Evolutionary conservation across 2,329 filamentous ascomycete species (phyloP), one percentile per base, ranked within the genome.

Genomic region (Capronia coronata): DNA sequence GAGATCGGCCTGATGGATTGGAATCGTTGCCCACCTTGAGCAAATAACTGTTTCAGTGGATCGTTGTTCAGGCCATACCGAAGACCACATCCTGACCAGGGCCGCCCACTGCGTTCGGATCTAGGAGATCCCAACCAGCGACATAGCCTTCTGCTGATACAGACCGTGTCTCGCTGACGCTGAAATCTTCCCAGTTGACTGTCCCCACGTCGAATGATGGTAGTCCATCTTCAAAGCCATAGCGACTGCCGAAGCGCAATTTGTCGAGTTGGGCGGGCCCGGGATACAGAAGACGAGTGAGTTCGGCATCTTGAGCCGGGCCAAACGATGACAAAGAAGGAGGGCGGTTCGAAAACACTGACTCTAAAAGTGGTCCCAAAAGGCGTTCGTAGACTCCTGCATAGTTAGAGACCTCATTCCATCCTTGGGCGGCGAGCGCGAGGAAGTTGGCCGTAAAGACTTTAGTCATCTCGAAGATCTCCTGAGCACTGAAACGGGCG

Each of bases 381-480:
- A 66, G 56, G 19, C 60, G 49, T 47, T 62, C 60, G 35, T 61
- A 62, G 3, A 61, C 53, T 6, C 59, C 58, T 1, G 49, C 64
- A 34, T 64, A 66, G 25, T 63, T 61, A 9, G 57, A 57, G 1
- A 66, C 62, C 43, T 65, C 63, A 37, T 63, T 61, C 63, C 63
- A 65, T 22, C 63, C 60, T 43, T 63, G 64, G 3, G 58, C 60
- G 13, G 63, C 61, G 13, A 66, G 58, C 2, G 60, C 56, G 13
- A 66, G 55, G 42, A 65, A 62, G 43, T 66, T 65, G 25, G 55
- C 52, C 2, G 64, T 66, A 30, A 65, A 59, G 43, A 62, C 59
- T 46, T 66, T 66, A 4, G 64, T 62, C 53, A 63, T 62, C 34
- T 65, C 62, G 40, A 65, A 65, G 21, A 65, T 62, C 22, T 64